These are phyloP conservation scores for rapeseed (Brassica napus) DNA, from an alignment of 345 rosid species.

Conservation along the genomic window DNA sequence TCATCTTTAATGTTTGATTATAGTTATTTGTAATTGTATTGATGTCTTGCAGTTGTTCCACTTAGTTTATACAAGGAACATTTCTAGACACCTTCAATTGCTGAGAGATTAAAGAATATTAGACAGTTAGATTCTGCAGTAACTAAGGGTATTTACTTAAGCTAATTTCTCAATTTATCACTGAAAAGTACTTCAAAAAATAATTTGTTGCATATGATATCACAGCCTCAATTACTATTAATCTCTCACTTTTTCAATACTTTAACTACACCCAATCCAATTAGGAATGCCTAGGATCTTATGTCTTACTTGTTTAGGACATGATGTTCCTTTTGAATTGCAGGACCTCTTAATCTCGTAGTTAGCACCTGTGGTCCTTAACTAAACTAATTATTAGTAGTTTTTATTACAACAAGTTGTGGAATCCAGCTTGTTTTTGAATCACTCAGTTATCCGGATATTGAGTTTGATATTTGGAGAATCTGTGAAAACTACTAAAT, in stretches of 20 bases:
- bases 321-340: constrained; percentile 12
- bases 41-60: background rate
- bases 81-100: background rate
- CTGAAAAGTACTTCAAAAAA: background rate
- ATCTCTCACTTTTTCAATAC: background rate
- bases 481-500: constrained; percentile 12
- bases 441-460: constrained; percentile 1
- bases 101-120: constrained; percentile 13
- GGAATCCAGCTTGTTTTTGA: constrained; percentile 7
- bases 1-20: constrained; percentile 2
- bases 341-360: constrained; percentile 21
- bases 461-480: constrained; percentile 14
- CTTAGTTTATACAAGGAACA: background rate
- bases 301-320: constrained; percentile 6
- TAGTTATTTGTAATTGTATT: background rate
- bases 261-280: constrained; percentile 16
- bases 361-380: constrained; percentile 15
- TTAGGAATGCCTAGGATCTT: constrained; percentile 28
- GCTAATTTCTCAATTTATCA: background rate
- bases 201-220: background rate
- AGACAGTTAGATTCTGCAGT: background rate
- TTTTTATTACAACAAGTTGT: background rate
- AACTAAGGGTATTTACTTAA: background rate
- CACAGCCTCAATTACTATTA: background rate
- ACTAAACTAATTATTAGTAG: constrained; percentile 6